Evolutionary conservation across 345 rosid genomes (phyloP).

Genomic region (Carallia pectinifolia): DNA sequence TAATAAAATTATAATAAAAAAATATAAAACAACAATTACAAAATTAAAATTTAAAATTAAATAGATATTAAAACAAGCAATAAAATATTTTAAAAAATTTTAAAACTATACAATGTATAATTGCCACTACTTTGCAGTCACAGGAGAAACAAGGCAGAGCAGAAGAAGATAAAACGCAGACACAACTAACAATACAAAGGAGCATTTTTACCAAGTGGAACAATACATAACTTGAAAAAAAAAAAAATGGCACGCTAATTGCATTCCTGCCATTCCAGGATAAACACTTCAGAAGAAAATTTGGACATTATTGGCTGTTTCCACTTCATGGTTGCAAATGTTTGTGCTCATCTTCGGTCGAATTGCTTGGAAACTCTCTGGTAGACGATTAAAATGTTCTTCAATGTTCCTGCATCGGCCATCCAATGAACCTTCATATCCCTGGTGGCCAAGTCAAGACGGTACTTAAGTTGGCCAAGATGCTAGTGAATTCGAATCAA

Average conservation of each 20-base stretch:
- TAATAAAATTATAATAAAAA: too few relatives aligned
- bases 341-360: too few relatives aligned
- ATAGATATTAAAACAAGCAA: too few relatives aligned
- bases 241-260: background rate
- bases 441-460: background rate
- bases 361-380: background rate
- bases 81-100: too few relatives aligned
- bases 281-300: background rate
- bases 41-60: too few relatives aligned
- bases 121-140: too few relatives aligned
- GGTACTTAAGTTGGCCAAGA: constrained; percentile 15
- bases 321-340: background rate
- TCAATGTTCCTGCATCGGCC: constrained; percentile 1
- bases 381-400: background rate
- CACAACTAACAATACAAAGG: background rate
- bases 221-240: too few relatives aligned
- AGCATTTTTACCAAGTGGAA: too few relatives aligned
- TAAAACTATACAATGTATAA: too few relatives aligned
- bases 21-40: too few relatives aligned
- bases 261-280: background rate
- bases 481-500: background rate
- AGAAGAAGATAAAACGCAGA: background rate
- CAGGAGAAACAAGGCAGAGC: too few relatives aligned
- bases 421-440: background rate
- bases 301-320: background rate